These are phyloP conservation scores for Leccinellum luteum DNA, from an alignment of 768 basidiomycete genomes.

Conservation along the genomic window DNA sequence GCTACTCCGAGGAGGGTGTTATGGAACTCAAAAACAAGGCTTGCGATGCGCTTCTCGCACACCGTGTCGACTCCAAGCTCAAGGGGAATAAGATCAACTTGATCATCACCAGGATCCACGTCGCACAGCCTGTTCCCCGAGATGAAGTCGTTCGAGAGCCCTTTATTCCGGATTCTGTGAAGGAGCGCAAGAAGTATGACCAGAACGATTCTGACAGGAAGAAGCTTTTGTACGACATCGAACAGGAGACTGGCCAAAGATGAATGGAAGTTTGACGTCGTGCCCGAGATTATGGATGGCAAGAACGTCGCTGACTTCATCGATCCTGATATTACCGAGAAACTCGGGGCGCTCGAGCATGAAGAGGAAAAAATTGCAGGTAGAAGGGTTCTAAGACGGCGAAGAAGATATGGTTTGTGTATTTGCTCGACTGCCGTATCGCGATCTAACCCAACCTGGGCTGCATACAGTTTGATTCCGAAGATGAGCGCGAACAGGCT, in stretches of 20 bases:
- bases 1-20: constrained; percentile 95
- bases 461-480: constrained; percentile 45
- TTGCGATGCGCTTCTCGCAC: constrained; percentile 92
- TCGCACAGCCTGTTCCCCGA: constrained; percentile 84
- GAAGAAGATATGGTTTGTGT: constrained; percentile 78
- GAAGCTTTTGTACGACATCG: constrained; percentile 74
- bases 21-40: constrained; percentile 95
- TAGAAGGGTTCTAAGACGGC: constrained; percentile 91
- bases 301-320: constrained; percentile 99
- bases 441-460: neutral
- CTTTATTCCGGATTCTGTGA: constrained; percentile 85
- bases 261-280: constrained; percentile 92
- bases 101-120: constrained; percentile 93
- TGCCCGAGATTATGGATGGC: constrained; percentile 99
- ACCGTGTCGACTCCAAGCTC: constrained; percentile 91
- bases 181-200: constrained; percentile 78
- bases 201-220: constrained; percentile 79
- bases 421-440: neutral
- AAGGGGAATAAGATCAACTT: constrained; percentile 91
- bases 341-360: constrained; percentile 93
- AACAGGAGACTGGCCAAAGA: constrained; percentile 79
- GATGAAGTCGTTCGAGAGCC: constrained; percentile 88
- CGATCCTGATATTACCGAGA: constrained; percentile 95
- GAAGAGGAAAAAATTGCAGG: constrained; percentile 94
- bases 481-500: constrained; percentile 78